phyloP scores from a whole-genome alignment of 176 grass and related monocot genomes.

The Areca catechu region DNA sequence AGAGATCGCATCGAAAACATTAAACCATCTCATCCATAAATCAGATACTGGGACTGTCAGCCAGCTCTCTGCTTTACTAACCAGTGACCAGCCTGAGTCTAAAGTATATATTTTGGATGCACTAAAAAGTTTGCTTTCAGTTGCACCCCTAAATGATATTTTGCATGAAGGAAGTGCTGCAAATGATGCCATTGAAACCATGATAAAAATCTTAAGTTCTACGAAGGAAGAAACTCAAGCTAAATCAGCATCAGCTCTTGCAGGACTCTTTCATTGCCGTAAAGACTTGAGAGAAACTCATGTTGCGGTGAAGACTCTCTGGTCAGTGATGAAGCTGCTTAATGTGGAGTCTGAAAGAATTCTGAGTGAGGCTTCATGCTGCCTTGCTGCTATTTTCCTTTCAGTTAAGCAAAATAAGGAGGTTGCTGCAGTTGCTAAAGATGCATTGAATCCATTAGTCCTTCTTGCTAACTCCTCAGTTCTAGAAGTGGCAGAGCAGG shows the following conservation, averaged over 20 bases:
- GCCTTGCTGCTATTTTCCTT: constrained; percentile 95
- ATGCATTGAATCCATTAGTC: constrained; percentile 60
- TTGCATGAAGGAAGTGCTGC: constrained; percentile 97
- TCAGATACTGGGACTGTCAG: constrained; percentile 98
- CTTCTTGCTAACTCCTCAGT: constrained; percentile 61
- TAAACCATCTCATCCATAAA: constrained; percentile 97
- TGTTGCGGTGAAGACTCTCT: constrained; percentile 78
- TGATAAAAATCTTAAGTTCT: constrained; percentile 90
- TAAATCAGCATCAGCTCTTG: constrained; percentile 88
- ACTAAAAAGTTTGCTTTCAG: constrained; percentile 93
- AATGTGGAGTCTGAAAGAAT: constrained; percentile 67
- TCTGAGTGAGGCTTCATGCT: constrained; percentile 59
- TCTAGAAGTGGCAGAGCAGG: constrained; percentile 86
- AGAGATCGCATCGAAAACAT: constrained; percentile 97
- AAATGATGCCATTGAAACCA: constrained; percentile 94
- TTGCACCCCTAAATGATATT: constrained; percentile 90
- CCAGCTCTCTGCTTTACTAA: constrained; percentile 88
- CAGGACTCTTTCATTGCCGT: constrained; percentile 79
- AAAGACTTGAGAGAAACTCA: constrained; percentile 90
- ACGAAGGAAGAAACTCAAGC: constrained; percentile 93
- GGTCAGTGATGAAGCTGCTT: constrained; percentile 82
- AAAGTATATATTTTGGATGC: constrained; percentile 97
- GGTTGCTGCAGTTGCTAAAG: constrained; percentile 64
- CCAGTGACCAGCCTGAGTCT: constrained; percentile 92
- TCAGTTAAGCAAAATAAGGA: constrained; percentile 94